Evolutionary conservation across 306 rosid genomes (phyloP).

Genomic region (Arachis hypogaea): DNA sequence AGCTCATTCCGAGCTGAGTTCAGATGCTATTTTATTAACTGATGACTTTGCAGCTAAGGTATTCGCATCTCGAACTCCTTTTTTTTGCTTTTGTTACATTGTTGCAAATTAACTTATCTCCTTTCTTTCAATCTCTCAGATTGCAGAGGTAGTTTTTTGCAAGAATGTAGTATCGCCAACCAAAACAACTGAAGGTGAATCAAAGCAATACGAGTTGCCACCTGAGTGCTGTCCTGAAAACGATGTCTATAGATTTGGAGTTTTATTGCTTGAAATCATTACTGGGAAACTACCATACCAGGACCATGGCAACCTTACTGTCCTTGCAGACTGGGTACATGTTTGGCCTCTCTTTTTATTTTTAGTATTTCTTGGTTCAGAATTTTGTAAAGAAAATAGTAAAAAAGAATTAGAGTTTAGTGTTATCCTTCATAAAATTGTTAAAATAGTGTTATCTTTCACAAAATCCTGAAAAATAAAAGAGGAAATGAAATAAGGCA

Average conservation of each 20-base stretch:
- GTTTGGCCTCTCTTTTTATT: slow-evolving; percentile 25
- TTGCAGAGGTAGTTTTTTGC: slow-evolving; percentile 65
- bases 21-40: slow-evolving; percentile 66
- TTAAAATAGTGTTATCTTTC: too few species aligned
- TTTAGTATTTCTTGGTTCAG: not conserved
- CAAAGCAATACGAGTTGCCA: slow-evolving; percentile 60
- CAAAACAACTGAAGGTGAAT: slow-evolving; percentile 45
- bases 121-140: slow-evolving; percentile 47
- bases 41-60: slow-evolving; percentile 99
- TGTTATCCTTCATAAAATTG: too few species aligned
- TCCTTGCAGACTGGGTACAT: slow-evolving; percentile 72
- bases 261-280: slow-evolving; percentile 75
- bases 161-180: slow-evolving; percentile 3
- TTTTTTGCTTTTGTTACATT: slow-evolving; percentile 7
- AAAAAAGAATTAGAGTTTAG: too few species aligned
- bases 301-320: slow-evolving; percentile 67
- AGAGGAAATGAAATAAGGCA: not conserved
- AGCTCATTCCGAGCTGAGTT: slow-evolving; percentile 62
- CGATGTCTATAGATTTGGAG: slow-evolving; percentile 73
- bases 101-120: slow-evolving; percentile 22
- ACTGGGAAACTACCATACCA: slow-evolving; percentile 74
- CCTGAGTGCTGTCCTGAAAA: slow-evolving; percentile 72
- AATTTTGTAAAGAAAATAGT: too few species aligned
- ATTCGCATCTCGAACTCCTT: slow-evolving; percentile 16
- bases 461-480: too few species aligned